Evolutionary conservation across 2,329 filamentous ascomycete species (phyloP).

Genomic region (Lachnellula suecica): DNA sequence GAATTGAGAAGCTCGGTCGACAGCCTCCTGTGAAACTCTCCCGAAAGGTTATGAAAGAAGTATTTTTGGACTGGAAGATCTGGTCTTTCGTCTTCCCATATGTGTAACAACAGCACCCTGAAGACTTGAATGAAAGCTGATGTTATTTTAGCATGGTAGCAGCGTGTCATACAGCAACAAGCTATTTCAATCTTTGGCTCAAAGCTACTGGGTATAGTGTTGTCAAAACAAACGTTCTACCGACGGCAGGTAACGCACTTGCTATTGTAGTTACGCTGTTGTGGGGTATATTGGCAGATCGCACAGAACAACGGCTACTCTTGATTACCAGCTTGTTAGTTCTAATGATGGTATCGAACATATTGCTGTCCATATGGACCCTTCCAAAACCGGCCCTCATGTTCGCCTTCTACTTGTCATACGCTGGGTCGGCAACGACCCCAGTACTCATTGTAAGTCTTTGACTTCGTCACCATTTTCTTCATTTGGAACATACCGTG

Average conservation of each 20-base stretch:
- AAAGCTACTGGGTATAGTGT: slow-evolving; percentile 6
- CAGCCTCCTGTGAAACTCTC: neutral
- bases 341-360: slow-evolving; percentile 2
- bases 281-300: slow-evolving; percentile 3
- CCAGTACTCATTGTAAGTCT: slow-evolving; percentile 9
- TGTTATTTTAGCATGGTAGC: neutral
- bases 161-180: neutral
- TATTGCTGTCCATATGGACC: slow-evolving; percentile 5
- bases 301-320: slow-evolving; percentile 1
- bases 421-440: neutral
- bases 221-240: slow-evolving; percentile 1
- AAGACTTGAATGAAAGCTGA: neutral
- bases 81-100: slow-evolving; percentile 10
- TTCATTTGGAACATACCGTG: too few relatives aligned
- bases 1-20: slow-evolving; percentile 4
- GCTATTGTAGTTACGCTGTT: neutral
- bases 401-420: slow-evolving; percentile 5
- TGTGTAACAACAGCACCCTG: slow-evolving; percentile 24
- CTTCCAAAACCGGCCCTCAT: slow-evolving; percentile 4
- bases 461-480: too few relatives aligned
- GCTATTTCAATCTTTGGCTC: slow-evolving; percentile 9
- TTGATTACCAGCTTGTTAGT: neutral
- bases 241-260: slow-evolving; percentile 5
- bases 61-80: slow-evolving; percentile 35
- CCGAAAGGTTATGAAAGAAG: slow-evolving; percentile 7